phyloP scores from a whole-genome alignment of 2,329 filamentous ascomycete species.

The Aspergillus brasiliensis region DNA sequence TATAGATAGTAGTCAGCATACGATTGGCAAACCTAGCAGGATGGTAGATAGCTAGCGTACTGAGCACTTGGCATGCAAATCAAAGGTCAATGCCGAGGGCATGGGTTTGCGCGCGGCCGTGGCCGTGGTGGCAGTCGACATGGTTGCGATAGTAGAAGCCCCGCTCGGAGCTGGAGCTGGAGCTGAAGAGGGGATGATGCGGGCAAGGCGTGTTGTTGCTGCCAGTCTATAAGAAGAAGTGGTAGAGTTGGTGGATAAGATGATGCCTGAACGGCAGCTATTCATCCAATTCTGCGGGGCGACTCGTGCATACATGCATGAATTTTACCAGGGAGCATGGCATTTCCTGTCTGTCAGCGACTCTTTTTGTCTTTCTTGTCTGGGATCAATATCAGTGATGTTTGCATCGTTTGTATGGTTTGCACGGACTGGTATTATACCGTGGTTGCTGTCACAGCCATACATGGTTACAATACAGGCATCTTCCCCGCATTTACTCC shows the following conservation, averaged over 20 bases:
- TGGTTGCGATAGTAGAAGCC: conserved; percentile 23
- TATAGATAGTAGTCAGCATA: conserved; percentile 2
- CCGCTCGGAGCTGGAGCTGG: conserved; percentile 12
- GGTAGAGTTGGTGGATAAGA: background rate
- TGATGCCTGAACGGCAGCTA: background rate
- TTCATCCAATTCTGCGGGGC: background rate
- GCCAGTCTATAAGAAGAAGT: background rate
- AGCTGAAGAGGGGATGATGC: background rate
- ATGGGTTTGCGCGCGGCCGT: conserved; percentile 34
- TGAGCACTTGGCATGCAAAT: conserved; percentile 76
- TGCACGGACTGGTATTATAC: conserved; percentile 9
- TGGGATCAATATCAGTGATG: conserved; percentile 8
- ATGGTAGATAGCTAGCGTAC: conserved; percentile 57
- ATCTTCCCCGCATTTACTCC: background rate
- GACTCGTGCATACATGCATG: background rate
- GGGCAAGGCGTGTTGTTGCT: background rate
- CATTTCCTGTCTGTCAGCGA: background rate
- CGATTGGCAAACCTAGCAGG: too few species aligned
- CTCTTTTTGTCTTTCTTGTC: background rate
- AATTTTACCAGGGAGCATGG: background rate
- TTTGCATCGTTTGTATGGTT: conserved; percentile 20
- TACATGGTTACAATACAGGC: background rate
- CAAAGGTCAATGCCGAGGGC: conserved; percentile 71
- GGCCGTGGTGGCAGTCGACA: conserved; percentile 32
- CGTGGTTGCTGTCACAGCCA: background rate